Conservation (phyloP, 768 basidiomycete species). For the Suillus occidentalis region DNA sequence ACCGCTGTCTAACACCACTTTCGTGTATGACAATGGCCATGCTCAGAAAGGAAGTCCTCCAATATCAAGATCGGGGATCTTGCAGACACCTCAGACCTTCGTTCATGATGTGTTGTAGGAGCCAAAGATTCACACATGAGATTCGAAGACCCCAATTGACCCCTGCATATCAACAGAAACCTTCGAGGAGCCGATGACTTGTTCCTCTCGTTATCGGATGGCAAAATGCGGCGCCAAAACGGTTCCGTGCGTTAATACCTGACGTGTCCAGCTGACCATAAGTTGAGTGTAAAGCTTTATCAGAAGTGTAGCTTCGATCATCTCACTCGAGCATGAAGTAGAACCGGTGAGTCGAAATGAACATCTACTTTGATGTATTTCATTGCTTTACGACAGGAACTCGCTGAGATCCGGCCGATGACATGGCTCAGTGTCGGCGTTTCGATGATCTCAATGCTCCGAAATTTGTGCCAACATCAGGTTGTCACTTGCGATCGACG, state of each 20-base stretch:
- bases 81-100: not conserved
- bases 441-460: not conserved
- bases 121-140: not conserved
- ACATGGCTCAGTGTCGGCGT: not conserved
- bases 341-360: not conserved
- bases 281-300: not conserved
- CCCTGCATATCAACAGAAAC: not conserved
- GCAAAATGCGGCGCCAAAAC: not conserved
- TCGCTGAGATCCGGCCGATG: not conserved
- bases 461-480: not conserved
- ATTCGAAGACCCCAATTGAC: not conserved
- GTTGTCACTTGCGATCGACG: conserved; percentile 1
- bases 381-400: not conserved
- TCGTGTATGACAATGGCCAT: not conserved
- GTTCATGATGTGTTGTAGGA: not conserved
- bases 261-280: not conserved
- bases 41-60: not conserved
- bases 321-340: not conserved
- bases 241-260: not conserved
- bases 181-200: not conserved
- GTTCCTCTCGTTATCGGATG: not conserved
- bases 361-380: not conserved
- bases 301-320: not conserved
- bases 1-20: not conserved
- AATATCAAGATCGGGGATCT: not conserved